Evolutionary conservation across 352 stramenopile species (phyloP).

Genomic region (Poterioochromonas sp.): DNA sequence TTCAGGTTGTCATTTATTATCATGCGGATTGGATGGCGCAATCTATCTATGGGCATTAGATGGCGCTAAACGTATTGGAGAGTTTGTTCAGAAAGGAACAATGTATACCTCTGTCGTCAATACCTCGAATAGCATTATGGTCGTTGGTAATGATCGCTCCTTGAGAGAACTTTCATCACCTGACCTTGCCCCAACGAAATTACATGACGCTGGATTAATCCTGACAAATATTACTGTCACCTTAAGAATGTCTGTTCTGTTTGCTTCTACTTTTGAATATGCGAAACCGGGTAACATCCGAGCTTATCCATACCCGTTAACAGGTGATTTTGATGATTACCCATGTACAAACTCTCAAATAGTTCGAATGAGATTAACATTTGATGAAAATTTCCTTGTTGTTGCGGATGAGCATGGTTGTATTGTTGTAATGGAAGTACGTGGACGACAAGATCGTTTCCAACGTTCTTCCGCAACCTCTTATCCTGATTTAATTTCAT

Average conservation of each 20-base stretch:
- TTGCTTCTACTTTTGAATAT: conserved; percentile 65
- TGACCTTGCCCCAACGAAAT: conserved; percentile 39
- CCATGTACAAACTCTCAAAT: conserved; percentile 55
- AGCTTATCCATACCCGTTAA: conserved; percentile 77
- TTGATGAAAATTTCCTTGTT: conserved; percentile 81
- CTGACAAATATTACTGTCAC: conserved; percentile 70
- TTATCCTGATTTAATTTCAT: conserved; percentile 12
- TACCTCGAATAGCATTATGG: conserved; percentile 61
- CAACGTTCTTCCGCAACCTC: conserved; percentile 4
- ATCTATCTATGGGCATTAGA: conserved; percentile 85
- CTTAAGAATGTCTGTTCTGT: conserved; percentile 73
- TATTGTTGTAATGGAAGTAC: conserved; percentile 74
- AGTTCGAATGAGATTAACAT: conserved; percentile 64
- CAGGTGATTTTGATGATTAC: conserved; percentile 72
- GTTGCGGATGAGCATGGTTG: conserved; percentile 78
- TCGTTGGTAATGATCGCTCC: conserved; percentile 72
- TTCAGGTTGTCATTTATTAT: conserved; percentile 55
- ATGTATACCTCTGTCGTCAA: conserved; percentile 71
- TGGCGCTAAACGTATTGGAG: conserved; percentile 70
- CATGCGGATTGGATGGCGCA: conserved; percentile 74
- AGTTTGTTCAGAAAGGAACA: conserved; percentile 50
- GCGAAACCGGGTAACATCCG: conserved; percentile 63
- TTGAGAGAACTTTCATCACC: conserved; percentile 77
- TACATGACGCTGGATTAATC: conserved; percentile 56
- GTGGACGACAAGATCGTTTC: conserved; percentile 40